phyloP scores from a whole-genome alignment of 2,329 filamentous ascomycete species.

The Lachnellula willkommii region DNA sequence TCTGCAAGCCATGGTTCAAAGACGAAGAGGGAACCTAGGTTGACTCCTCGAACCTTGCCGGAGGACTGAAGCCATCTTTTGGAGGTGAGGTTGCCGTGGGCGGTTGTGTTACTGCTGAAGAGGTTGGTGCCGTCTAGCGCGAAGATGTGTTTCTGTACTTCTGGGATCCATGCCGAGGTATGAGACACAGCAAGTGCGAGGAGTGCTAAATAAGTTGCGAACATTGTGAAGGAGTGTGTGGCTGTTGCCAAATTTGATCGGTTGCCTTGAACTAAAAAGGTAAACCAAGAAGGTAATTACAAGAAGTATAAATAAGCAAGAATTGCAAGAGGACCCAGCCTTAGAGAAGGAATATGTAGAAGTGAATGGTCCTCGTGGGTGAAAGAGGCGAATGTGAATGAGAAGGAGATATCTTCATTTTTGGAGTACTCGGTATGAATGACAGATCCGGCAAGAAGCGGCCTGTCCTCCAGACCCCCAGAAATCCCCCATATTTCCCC shows the following conservation, averaged over 20 bases:
- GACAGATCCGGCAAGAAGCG: neutral
- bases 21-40: conserved; percentile 43
- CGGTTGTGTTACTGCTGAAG: conserved; percentile 7
- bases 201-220: neutral
- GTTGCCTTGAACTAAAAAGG: neutral
- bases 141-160: conserved; percentile 12
- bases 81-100: neutral
- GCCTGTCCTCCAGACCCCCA: neutral
- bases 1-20: conserved; percentile 44
- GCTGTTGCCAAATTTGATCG: neutral
- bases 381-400: neutral
- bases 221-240: neutral
- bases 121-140: conserved; percentile 9
- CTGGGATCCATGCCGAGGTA: conserved; percentile 17
- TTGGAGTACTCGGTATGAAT: neutral
- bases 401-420: neutral
- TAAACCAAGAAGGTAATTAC: neutral
- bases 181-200: neutral
- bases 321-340: neutral
- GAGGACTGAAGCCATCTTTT: conserved; percentile 17
- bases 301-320: neutral
- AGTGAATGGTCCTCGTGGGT: neutral
- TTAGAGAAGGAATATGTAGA: neutral
- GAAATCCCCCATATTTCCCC: neutral
- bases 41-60: conserved; percentile 44